Conservation (phyloP, 805 yeast genomes). For the Debaryomyces hansenii region DNA sequence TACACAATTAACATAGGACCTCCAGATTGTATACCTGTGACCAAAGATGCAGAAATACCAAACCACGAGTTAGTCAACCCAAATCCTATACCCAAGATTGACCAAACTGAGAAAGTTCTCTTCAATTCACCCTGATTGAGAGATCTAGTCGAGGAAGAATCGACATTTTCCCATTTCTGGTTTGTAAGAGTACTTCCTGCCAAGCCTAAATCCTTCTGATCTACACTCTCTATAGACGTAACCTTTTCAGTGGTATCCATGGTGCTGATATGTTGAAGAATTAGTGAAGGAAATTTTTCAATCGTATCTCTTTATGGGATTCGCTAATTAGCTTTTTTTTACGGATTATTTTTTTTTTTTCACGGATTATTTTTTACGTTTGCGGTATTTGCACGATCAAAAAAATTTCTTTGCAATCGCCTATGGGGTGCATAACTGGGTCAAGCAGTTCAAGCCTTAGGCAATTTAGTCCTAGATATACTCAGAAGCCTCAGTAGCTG, state of each 20-base stretch:
- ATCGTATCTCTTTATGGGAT: too few relatives aligned
- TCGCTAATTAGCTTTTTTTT: background rate
- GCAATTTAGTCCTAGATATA: too few relatives aligned
- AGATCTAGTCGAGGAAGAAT: background rate
- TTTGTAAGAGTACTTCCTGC: background rate
- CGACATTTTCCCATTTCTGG: background rate
- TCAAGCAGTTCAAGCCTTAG: too few relatives aligned
- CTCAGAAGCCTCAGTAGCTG: too few relatives aligned
- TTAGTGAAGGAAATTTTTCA: too few relatives aligned
- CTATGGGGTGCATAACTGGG: too few relatives aligned
- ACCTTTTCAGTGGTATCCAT: background rate
- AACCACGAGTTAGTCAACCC: slow-evolving; percentile 64
- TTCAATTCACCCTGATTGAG: slow-evolving; percentile 15
- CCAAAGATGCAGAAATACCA: slow-evolving; percentile 56
- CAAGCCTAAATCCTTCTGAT: background rate
- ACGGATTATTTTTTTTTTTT: too few relatives aligned
- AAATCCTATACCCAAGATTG: slow-evolving; percentile 58
- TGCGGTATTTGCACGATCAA: background rate
- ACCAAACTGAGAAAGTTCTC: slow-evolving; percentile 28
- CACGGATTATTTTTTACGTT: background rate
- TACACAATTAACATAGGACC: slow-evolving; percentile 59
- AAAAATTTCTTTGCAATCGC: background rate
- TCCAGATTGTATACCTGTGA: slow-evolving; percentile 56
- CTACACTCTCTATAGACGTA: background rate
- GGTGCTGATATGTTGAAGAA: background rate